These are phyloP conservation scores for Diaporthe sp. DNA, from an alignment of 2,329 filamentous ascomycete genomes.

Conservation along the genomic window DNA sequence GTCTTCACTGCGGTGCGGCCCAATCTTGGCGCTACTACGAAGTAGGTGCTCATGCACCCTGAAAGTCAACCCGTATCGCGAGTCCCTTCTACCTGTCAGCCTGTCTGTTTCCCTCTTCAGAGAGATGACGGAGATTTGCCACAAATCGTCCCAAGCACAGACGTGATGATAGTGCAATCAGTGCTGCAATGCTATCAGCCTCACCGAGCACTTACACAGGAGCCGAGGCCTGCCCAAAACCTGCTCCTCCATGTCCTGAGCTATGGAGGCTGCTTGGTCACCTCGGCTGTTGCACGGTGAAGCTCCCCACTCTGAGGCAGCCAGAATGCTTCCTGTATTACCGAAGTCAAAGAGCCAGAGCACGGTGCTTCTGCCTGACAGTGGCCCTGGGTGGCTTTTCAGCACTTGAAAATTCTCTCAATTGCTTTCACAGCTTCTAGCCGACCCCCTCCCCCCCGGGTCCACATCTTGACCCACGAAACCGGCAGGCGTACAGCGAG, in stretches of 20 bases:
- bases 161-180: neutral
- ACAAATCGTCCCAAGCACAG: neutral
- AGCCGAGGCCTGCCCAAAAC: neutral
- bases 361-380: neutral
- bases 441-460: neutral
- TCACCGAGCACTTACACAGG: neutral
- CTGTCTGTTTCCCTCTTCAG: neutral
- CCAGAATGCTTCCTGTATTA: neutral
- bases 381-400: neutral
- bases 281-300: neutral
- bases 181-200: neutral
- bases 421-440: neutral
- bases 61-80: neutral
- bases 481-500: neutral
- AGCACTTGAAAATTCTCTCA: neutral
- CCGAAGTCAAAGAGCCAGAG: neutral
- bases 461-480: neutral
- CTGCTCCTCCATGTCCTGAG: neutral
- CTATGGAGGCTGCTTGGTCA: neutral
- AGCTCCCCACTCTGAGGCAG: neutral
- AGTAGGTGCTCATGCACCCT: conserved; percentile 14
- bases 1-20: conserved; percentile 6
- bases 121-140: neutral
- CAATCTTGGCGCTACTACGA: conserved; percentile 7
- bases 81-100: neutral